A percentile compares a stretch with the other conserved stretches of the same genome.
These are phyloP conservation scores for Chrysanthemum makinoi DNA, from an alignment of 129 eudicot species.

Conservation along the genomic window DNA sequence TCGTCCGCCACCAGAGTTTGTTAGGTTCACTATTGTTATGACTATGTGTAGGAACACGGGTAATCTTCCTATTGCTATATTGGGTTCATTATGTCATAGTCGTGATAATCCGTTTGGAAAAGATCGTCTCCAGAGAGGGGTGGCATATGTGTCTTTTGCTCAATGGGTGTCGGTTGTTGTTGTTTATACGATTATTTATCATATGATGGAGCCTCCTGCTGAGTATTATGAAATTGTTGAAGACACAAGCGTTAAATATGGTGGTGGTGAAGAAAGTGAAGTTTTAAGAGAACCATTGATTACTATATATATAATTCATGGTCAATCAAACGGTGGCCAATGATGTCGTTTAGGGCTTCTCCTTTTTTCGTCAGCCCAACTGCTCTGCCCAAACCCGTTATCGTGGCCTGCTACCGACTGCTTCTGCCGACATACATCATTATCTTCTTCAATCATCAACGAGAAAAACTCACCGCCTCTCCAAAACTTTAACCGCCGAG, in stretches of 20 bases:
- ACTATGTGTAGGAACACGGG: constrained; percentile 56
- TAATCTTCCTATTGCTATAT: constrained; percentile 47
- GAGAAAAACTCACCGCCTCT: too few relatives aligned
- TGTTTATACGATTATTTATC: constrained; percentile 48
- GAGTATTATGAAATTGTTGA: constrained; percentile 42
- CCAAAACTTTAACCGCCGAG: too few relatives aligned
- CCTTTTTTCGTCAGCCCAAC: too few relatives aligned
- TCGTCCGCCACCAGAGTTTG: constrained; percentile 38
- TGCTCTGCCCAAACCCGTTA: too few relatives aligned
- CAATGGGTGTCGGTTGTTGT: constrained; percentile 52
- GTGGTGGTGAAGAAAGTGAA: constrained; percentile 37
- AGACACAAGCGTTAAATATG: constrained; percentile 21
- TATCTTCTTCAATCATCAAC: too few relatives aligned
- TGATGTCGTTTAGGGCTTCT: too few relatives aligned
- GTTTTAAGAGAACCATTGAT: constrained; percentile 27
- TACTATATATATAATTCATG: too few relatives aligned
- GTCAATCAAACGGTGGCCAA: too few relatives aligned
- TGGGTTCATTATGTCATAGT: constrained; percentile 44
- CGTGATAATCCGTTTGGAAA: constrained; percentile 36
- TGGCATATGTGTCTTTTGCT: constrained; percentile 52
- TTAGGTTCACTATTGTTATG: constrained; percentile 39
- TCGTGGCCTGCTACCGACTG: too few relatives aligned
- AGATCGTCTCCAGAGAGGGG: constrained; percentile 38
- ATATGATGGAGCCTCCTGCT: constrained; percentile 61
- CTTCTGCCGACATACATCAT: too few relatives aligned